A percentile compares a stretch with the other conserved stretches of the same genome.
Evolutionary conservation across 2,329 filamentous ascomycete species (phyloP).

Genomic region (Penicillium sp.): DNA sequence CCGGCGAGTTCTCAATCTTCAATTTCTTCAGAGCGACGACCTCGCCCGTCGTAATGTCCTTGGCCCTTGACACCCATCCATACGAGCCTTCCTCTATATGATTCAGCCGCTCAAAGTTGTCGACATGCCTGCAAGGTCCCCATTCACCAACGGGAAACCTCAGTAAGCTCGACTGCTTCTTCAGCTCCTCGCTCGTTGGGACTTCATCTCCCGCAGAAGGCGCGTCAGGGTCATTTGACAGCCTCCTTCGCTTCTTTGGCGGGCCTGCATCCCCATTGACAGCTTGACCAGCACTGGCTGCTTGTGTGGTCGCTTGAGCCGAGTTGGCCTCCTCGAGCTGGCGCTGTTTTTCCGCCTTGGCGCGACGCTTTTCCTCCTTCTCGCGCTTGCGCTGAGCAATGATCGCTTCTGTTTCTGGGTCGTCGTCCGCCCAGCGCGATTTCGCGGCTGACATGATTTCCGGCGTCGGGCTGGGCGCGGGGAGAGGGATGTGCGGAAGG

Average conservation of each 20-base stretch:
- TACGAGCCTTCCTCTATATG: conserved; percentile 98
- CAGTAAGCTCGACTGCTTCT: conserved; percentile 60
- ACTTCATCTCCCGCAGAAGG: conserved; percentile 30
- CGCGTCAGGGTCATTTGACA: conserved; percentile 54
- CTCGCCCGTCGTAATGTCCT: conserved; percentile 69
- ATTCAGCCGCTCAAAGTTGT: conserved; percentile 89
- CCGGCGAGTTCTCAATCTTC: conserved; percentile 77
- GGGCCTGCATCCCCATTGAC: conserved; percentile 38
- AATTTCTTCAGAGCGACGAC: conserved; percentile 92
- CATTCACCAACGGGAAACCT: conserved; percentile 71
- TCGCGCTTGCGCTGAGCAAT: conserved; percentile 70
- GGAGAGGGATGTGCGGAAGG: background rate
- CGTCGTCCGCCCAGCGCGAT: conserved; percentile 86
- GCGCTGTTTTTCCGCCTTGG: conserved; percentile 79
- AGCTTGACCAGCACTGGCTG: conserved; percentile 23
- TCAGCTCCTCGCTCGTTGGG: conserved; percentile 16
- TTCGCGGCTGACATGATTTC: conserved; percentile 60
- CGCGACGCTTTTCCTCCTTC: conserved; percentile 85
- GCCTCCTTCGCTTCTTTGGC: conserved; percentile 63
- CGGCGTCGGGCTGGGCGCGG: background rate
- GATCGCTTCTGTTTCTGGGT: conserved; percentile 75
- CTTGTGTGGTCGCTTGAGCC: conserved; percentile 41
- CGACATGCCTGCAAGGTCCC: conserved; percentile 73
- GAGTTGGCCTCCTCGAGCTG: conserved; percentile 58
- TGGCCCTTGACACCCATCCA: conserved; percentile 87